Percentiles rank a stretch among this genome's conserved stretches.
Conservation (phyloP, 2,329 filamentous ascomycete genomes). For the Juglanconis juglandina region DNA sequence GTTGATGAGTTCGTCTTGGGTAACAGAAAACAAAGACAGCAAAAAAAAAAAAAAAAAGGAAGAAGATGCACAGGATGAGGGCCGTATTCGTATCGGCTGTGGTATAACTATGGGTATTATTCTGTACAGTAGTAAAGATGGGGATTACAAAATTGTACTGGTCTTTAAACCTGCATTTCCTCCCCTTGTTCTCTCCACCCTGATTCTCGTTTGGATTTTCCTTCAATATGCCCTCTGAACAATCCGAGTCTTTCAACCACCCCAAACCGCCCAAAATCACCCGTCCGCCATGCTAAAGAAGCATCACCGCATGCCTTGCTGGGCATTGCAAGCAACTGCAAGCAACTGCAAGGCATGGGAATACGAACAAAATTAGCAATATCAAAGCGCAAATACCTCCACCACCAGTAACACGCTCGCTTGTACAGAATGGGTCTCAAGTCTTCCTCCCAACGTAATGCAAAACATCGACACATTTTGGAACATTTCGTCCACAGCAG, state of each 20-base stretch:
- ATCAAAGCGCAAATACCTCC: background rate
- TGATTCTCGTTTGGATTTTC: background rate
- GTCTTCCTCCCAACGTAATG: background rate
- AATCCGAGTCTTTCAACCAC: background rate
- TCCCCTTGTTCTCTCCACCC: background rate
- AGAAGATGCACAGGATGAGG: too few relatives aligned
- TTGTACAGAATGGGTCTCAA: background rate
- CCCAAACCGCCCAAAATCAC: background rate
- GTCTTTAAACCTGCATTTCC: background rate
- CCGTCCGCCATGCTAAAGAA: background rate
- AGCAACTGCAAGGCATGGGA: background rate
- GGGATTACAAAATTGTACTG: conserved; percentile 11
- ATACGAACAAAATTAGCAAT: background rate
- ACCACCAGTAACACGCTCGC: background rate
- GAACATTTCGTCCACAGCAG: too few relatives aligned
- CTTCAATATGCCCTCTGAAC: background rate
- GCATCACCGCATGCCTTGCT: background rate
- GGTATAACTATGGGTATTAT: conserved; percentile 5
- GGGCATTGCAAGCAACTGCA: background rate
- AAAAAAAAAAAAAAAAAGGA: too few relatives aligned
- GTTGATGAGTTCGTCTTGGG: background rate
- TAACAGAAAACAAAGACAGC: too few relatives aligned
- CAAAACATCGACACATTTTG: too few relatives aligned
- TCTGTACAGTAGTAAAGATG: conserved; percentile 5
- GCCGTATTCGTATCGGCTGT: background rate